Evolutionary conservation across 495 filamentous ascomycete genomes (phyloP), one percentile per base, ranked within the genome.

Genomic region (Penicillium ucsense): DNA sequence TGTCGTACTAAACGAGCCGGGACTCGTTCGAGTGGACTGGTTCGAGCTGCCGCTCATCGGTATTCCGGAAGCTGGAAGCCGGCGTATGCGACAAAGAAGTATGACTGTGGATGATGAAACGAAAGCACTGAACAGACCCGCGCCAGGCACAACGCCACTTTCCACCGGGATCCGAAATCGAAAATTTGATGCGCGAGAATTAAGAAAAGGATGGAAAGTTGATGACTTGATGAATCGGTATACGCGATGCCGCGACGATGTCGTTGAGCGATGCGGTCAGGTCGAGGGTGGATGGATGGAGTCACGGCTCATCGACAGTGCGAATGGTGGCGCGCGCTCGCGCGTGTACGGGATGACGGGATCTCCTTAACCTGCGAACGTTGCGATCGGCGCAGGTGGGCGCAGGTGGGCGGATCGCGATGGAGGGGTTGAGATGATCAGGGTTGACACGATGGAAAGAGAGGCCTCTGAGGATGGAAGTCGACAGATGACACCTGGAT

Each of bases 1-100:
- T 31, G 64, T 62, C 49, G 66, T 73, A 53, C 62, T 65, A 50
- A 65, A 67, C 53, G 70, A 74, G 54, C 68, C 67, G 54, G 70
- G 67, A 61, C 70, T 74, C 51, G 68, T 70, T 56, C 67, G 68
- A 67, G 63, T 71, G 38, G 68, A 71, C 61, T 71, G 70, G 48
- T 63, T 71, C 49, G 67, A 71, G 59, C 62, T 72, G 60, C 66
- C 63, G 64, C 67, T 71, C 70, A 74, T 74, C 54, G 68, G 68
- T 74, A 36, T 49, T 33, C 12, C 43, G 45, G 43, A 20, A 20
- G 20, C 20, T 48, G 41, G 46, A 48, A 46, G 36, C 41, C 45
- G 47, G 53, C 45, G 38, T 60, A 52, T 56, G 62, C 56, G 57
- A 64, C 59, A 54, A 49, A 53, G 48, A 36, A 33, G n/a, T 36